A percentile compares a stretch with the other conserved stretches of the same genome.
phyloP scores from a whole-genome alignment of 2,329 filamentous ascomycete genomes.

The Hymenoscyphus fraxineus region DNA sequence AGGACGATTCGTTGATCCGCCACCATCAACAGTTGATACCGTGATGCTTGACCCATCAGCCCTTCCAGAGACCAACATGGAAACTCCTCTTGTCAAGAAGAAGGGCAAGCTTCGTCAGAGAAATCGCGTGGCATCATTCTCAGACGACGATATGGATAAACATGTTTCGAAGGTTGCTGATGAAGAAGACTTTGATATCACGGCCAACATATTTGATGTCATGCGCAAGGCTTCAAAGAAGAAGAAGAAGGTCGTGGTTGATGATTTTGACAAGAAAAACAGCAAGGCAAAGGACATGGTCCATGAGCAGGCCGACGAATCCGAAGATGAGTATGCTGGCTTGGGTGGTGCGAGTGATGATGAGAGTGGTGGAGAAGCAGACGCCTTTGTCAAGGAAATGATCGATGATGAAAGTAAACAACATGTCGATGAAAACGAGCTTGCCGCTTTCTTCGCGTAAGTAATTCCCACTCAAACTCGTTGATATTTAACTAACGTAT shows the following conservation, averaged over 20 bases:
- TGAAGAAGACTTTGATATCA: constrained; percentile 38
- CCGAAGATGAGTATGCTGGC: constrained; percentile 95
- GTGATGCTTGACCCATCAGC: constrained; percentile 46
- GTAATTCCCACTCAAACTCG: constrained; percentile 39
- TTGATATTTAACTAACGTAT: constrained; percentile 9
- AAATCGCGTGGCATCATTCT: constrained; percentile 41
- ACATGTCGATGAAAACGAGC: constrained; percentile 71
- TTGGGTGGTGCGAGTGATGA: constrained; percentile 88
- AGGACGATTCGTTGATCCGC: constrained; percentile 60
- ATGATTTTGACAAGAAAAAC: constrained; percentile 75
- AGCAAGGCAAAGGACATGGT: constrained; percentile 84
- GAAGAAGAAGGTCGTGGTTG: constrained; percentile 50
- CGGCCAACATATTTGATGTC: constrained; percentile 40
- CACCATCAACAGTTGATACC: constrained; percentile 68
- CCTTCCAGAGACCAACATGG: constrained; percentile 41
- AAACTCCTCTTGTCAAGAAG: constrained; percentile 63
- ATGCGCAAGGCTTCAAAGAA: constrained; percentile 65
- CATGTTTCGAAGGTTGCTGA: constrained; percentile 22
- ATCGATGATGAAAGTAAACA: constrained; percentile 81
- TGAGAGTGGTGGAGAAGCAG: constrained; percentile 71
- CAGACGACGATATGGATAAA: constrained; percentile 32
- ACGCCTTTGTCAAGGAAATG: constrained; percentile 75
- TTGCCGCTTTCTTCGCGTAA: constrained; percentile 87
- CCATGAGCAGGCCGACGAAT: constrained; percentile 92
- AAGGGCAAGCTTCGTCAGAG: constrained; percentile 54